Conservation (phyloP, 768 basidiomycete species). For the Gymnopilus junonius region DNA sequence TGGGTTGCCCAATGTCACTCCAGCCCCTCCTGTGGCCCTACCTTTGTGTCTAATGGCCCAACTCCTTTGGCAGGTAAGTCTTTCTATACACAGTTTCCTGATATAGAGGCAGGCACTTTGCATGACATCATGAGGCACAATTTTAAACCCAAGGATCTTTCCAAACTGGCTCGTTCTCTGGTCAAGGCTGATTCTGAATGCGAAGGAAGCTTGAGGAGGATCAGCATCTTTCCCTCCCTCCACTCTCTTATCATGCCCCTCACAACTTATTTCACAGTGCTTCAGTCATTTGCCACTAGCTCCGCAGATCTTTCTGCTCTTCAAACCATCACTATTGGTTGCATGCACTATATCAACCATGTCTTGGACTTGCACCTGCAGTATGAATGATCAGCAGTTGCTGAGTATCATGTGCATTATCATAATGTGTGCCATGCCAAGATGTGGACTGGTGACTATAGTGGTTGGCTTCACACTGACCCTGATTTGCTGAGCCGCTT, state of each 20-base stretch:
- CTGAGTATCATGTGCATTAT: background rate
- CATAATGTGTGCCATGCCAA: background rate
- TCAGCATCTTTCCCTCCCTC: background rate
- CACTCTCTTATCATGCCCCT: slow-evolving; percentile 12
- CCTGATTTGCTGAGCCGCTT: background rate
- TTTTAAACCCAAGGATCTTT: background rate
- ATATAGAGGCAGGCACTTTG: background rate
- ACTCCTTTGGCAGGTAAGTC: background rate
- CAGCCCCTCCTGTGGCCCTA: background rate
- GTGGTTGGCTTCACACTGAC: background rate
- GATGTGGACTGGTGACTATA: background rate
- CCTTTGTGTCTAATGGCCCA: background rate
- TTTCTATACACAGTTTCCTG: background rate
- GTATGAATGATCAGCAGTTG: background rate
- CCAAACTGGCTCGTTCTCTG: background rate
- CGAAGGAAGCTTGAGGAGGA: background rate
- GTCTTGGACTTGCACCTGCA: background rate
- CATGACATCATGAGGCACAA: background rate
- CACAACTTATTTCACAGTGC: slow-evolving; percentile 9
- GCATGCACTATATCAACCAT: background rate
- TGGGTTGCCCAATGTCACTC: background rate
- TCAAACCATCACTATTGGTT: background rate
- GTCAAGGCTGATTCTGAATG: background rate
- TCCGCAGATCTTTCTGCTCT: background rate
- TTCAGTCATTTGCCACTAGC: background rate